Conservation (phyloP, 805 yeast species). For the Candida cerambycidarum region DNA sequence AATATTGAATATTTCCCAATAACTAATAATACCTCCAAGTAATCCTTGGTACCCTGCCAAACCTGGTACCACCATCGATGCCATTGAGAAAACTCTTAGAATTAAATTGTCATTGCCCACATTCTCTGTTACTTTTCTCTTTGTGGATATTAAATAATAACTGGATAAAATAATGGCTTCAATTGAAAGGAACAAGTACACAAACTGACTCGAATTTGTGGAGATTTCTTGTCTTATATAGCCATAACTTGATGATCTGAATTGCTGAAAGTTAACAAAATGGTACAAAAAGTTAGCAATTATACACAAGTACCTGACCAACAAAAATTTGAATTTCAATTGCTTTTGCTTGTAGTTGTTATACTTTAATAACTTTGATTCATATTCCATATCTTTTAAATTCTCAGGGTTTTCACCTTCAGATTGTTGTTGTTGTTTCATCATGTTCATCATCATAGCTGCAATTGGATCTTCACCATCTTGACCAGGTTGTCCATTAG, state of each 20-base stretch:
- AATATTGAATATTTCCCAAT: conserved; percentile 38
- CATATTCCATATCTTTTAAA: conserved; percentile 26
- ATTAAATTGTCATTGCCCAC: conserved; percentile 27
- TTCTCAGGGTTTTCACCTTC: conserved; percentile 12
- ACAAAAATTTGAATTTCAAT: conserved; percentile 33
- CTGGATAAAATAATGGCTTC: conserved; percentile 35
- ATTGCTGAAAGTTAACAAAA: conserved; percentile 18
- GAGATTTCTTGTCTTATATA: conserved; percentile 20
- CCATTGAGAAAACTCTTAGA: conserved; percentile 30
- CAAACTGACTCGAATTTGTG: conserved; percentile 19
- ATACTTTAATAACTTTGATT: conserved; percentile 28
- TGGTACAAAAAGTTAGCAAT: conserved; percentile 37
- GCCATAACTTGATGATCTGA: conserved; percentile 27
- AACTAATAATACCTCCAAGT: conserved; percentile 28
- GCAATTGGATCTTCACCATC: conserved; percentile 25
- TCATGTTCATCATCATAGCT: conserved; percentile 30
- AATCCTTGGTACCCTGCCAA: conserved; percentile 28
- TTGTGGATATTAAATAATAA: conserved; percentile 30
- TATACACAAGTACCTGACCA: conserved; percentile 27
- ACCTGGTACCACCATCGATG: conserved; percentile 35
- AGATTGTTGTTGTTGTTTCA: conserved; percentile 13
- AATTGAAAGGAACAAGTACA: conserved; percentile 27
- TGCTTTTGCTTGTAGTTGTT: conserved; percentile 30
- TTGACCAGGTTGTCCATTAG: conserved; percentile 9
- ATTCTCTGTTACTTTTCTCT: conserved; percentile 22